Evolutionary conservation across 1,284 basidiomycete genomes (phyloP).

Genomic region (Tylopilus orsonianus): DNA sequence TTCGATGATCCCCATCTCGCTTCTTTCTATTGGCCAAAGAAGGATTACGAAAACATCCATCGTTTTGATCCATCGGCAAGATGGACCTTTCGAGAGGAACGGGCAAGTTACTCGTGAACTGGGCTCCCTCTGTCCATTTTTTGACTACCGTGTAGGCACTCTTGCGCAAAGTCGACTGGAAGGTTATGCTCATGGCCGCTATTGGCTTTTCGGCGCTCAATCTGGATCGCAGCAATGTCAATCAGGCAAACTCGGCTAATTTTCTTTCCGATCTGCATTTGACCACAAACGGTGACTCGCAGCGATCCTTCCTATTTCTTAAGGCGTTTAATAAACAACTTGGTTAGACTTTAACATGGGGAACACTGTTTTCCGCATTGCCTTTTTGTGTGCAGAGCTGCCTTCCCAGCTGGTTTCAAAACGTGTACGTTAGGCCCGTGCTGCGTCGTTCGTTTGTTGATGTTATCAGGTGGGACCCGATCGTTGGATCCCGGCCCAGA

Average conservation of each 20-base stretch:
- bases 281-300: conserved; percentile 49
- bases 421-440: conserved; percentile 38
- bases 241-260: conserved; percentile 66
- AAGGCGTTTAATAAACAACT: not conserved
- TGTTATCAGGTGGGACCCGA: conserved; percentile 56
- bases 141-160: conserved; percentile 22
- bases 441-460: not conserved
- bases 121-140: not conserved
- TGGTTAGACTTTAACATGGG: conserved; percentile 61
- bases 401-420: conserved; percentile 77
- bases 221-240: conserved; percentile 50
- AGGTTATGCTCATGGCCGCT: conserved; percentile 47
- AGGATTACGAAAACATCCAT: conserved; percentile 60
- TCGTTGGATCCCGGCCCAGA: too few relatives aligned
- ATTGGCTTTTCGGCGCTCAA: conserved; percentile 47
- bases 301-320: not conserved
- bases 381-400: conserved; percentile 62
- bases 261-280: conserved; percentile 63
- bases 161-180: conserved; percentile 49
- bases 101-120: conserved; percentile 33
- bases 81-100: conserved; percentile 72
- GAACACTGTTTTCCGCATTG: conserved; percentile 55
- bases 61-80: conserved; percentile 65
- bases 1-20: conserved; percentile 56
- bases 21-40: conserved; percentile 57